A percentile compares a stretch with the other conserved stretches of the same genome.
These are phyloP conservation scores for Ophiocordyceps camponoti-saundersi DNA, from an alignment of 2,329 filamentous ascomycete species.

Conservation along the genomic window DNA sequence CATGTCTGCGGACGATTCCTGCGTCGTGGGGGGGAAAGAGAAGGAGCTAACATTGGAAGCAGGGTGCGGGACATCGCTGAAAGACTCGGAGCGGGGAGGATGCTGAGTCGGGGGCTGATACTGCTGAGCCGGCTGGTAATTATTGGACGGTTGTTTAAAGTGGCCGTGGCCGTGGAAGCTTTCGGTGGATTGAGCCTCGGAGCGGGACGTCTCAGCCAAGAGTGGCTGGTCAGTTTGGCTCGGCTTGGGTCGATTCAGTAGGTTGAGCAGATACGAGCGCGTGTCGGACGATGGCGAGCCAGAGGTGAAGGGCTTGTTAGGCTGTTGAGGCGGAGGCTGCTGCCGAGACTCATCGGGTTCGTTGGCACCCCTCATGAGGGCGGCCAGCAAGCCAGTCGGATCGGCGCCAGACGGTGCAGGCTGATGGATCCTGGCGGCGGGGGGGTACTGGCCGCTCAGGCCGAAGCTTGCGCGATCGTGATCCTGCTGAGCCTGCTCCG, in stretches of 20 bases:
- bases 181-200: constrained; percentile 24
- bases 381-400: constrained; percentile 39
- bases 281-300: constrained; percentile 48
- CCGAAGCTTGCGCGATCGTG: constrained; percentile 6
- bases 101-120: constrained; percentile 9
- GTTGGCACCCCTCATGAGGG: constrained; percentile 40
- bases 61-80: constrained; percentile 8
- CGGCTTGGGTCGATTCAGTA: constrained; percentile 66
- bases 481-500: constrained; percentile 7
- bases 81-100: constrained; percentile 8
- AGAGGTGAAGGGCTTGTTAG: constrained; percentile 23
- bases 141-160: constrained; percentile 11
- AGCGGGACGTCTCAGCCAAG: constrained; percentile 23
- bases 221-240: constrained; percentile 35
- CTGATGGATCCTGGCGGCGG: constrained; percentile 31
- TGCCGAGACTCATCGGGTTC: constrained; percentile 25
- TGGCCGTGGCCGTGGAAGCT: constrained; percentile 11
- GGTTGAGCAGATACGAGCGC: constrained; percentile 69
- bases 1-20: constrained; percentile 17
- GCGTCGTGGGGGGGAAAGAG: constrained; percentile 15
- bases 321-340: constrained; percentile 6
- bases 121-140: constrained; percentile 9
- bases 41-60: constrained; percentile 10
- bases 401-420: constrained; percentile 39
- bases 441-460: constrained; percentile 8